phyloP scores from a whole-genome alignment of 2,329 filamentous ascomycete genomes.

The Penicillium sp. region DNA sequence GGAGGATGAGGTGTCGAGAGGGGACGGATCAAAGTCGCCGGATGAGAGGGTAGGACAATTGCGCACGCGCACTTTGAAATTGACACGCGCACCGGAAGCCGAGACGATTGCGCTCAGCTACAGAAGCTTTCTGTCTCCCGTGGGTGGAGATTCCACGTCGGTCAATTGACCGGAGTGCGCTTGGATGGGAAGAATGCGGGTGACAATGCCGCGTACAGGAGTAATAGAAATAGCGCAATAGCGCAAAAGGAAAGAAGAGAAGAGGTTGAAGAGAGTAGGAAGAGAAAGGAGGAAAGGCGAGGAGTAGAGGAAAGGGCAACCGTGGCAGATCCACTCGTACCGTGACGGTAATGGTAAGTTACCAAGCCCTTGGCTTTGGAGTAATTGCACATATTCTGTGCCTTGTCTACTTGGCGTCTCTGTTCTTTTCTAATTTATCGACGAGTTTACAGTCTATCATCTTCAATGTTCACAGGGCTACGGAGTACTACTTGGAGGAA shows the following conservation, averaged over 20 bases:
- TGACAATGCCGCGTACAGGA: not conserved
- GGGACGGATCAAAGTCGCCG: not conserved
- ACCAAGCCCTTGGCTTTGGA: constrained; percentile 2
- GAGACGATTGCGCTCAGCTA: constrained; percentile 1
- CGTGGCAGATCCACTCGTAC: constrained; percentile 18
- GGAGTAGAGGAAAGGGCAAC: constrained; percentile 14
- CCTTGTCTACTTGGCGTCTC: not conserved
- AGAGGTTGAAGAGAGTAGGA: constrained; percentile 11
- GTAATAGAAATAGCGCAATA: constrained; percentile 6
- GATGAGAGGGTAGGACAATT: not conserved
- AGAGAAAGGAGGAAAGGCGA: constrained; percentile 15
- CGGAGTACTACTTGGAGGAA: not conserved
- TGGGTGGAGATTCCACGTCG: constrained; percentile 1
- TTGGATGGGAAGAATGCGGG: constrained; percentile 3
- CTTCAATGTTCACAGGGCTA: not conserved
- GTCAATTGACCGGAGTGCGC: constrained; percentile 8
- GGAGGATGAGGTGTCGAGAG: not conserved
- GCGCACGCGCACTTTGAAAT: constrained; percentile 1
- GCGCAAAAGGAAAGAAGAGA: constrained; percentile 6
- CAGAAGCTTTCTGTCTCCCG: not conserved
- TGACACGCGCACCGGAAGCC: not conserved
- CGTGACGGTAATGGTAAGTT: constrained; percentile 10
- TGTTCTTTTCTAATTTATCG: not conserved
- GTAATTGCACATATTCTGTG: not conserved
- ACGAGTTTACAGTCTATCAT: not conserved